Conservation (phyloP, 345 rosid genomes). For the Hibiscus tridactylites region DNA sequence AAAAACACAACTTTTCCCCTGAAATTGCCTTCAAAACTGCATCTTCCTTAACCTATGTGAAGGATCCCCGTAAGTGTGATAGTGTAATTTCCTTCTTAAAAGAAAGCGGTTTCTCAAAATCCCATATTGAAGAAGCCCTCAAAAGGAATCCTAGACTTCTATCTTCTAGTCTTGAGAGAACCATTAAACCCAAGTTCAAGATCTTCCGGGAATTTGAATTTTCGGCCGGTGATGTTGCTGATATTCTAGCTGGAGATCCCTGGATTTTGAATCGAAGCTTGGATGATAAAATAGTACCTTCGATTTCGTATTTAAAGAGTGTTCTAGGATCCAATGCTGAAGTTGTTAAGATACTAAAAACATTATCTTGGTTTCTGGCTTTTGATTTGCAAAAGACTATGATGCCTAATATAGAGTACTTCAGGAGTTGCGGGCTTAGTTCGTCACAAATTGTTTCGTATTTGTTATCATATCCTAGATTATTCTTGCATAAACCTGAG, state of each 20-base stretch:
- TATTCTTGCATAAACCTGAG: slow-evolving; percentile 22
- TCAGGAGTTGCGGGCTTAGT: slow-evolving; percentile 21
- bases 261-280: slow-evolving; percentile 20
- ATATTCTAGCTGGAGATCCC: slow-evolving; percentile 20
- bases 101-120: slow-evolving; percentile 20
- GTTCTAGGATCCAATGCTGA: slow-evolving; percentile 17
- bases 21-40: slow-evolving; percentile 18
- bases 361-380: slow-evolving; percentile 14
- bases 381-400: slow-evolving; percentile 23
- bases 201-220: slow-evolving; percentile 22
- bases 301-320: slow-evolving; percentile 11
- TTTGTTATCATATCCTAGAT: slow-evolving; percentile 7
- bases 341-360: slow-evolving; percentile 14
- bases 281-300: slow-evolving; percentile 5
- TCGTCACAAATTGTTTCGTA: slow-evolving; percentile 14
- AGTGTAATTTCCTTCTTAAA: slow-evolving; percentile 18
- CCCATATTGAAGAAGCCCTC: slow-evolving; percentile 18
- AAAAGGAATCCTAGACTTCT: slow-evolving; percentile 14
- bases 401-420: slow-evolving; percentile 20
- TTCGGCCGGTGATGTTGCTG: slow-evolving; percentile 3
- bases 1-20: slow-evolving; percentile 21
- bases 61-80: slow-evolving; percentile 12
- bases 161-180: slow-evolving; percentile 5
- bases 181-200: slow-evolving; percentile 25
- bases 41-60: slow-evolving; percentile 1